A percentile compares a stretch with the other conserved stretches of the same genome.
Conservation (phyloP, 2,329 filamentous ascomycete genomes). For the Aspergillus sergii region DNA sequence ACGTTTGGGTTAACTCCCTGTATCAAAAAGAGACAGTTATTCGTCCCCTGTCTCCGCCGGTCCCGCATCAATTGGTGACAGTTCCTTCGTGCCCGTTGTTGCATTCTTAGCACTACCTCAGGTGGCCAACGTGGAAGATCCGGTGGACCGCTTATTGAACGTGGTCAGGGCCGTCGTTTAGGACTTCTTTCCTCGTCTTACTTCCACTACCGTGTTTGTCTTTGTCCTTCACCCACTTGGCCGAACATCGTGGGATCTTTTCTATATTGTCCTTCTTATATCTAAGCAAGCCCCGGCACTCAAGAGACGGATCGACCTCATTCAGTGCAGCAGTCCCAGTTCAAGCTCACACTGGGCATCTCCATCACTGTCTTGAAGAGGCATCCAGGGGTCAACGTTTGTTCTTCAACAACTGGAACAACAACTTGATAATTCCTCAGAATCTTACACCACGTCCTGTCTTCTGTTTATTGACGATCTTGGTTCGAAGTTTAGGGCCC, state of each 20-base stretch:
- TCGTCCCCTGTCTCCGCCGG: conserved; percentile 15
- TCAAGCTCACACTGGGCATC: conserved; percentile 18
- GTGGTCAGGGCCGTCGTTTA: conserved; percentile 19
- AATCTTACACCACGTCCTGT: too few relatives aligned
- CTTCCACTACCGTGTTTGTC: conserved; percentile 31
- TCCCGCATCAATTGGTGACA: conserved; percentile 11
- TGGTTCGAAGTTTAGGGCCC: neutral
- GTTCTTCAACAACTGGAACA: neutral
- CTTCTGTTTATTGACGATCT: neutral
- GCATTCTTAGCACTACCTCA: conserved; percentile 18
- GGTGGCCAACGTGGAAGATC: conserved; percentile 23
- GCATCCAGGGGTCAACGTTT: conserved; percentile 10
- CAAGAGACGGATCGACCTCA: conserved; percentile 23
- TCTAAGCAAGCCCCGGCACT: conserved; percentile 20
- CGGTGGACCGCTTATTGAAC: conserved; percentile 23
- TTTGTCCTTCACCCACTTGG: conserved; percentile 26
- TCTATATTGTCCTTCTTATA: conserved; percentile 23
- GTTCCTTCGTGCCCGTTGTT: conserved; percentile 17
- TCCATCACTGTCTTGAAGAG: conserved; percentile 18
- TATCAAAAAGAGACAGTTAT: conserved; percentile 16
- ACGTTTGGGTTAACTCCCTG: conserved; percentile 19
- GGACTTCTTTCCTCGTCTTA: conserved; percentile 22
- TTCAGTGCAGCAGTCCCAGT: conserved; percentile 20
- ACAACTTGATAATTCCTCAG: neutral
- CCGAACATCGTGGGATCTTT: conserved; percentile 26